These are phyloP conservation scores for Penicillium sp. DNA, from an alignment of 2,329 filamentous ascomycete species.

Conservation along the genomic window DNA sequence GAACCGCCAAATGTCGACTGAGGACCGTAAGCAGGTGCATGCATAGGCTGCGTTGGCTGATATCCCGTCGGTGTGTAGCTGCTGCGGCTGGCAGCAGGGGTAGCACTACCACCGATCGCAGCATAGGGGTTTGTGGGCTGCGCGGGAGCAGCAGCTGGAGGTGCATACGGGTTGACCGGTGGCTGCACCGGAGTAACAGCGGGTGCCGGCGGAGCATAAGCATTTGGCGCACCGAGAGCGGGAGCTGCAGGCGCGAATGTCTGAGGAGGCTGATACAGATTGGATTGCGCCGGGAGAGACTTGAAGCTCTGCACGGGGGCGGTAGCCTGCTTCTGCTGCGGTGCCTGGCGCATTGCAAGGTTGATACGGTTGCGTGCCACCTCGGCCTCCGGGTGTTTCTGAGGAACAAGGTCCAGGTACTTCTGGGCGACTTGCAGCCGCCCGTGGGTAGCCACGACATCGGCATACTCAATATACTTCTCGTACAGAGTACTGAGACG, in stretches of 20 bases:
- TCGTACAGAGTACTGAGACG: slow-evolving; percentile 83
- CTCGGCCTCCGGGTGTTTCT: slow-evolving; percentile 78
- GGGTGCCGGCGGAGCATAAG: slow-evolving; percentile 45
- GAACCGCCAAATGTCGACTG: slow-evolving; percentile 42
- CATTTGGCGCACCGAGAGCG: slow-evolving; percentile 36
- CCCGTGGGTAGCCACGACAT: slow-evolving; percentile 86
- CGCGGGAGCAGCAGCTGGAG: slow-evolving; percentile 12
- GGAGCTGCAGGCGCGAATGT: slow-evolving; percentile 26
- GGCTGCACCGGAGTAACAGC: slow-evolving; percentile 14
- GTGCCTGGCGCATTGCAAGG: slow-evolving; percentile 67
- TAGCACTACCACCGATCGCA: slow-evolving; percentile 19
- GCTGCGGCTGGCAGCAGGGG: slow-evolving; percentile 17
- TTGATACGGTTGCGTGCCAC: slow-evolving; percentile 78
- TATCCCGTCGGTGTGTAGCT: slow-evolving; percentile 47
- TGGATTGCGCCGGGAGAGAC: slow-evolving; percentile 34
- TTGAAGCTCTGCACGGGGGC: slow-evolving; percentile 41
- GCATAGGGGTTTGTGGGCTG: slow-evolving; percentile 28
- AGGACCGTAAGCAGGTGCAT: slow-evolving; percentile 36
- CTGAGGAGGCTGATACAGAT: slow-evolving; percentile 32
- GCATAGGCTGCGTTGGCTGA: slow-evolving; percentile 46
- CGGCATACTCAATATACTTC: slow-evolving; percentile 95
- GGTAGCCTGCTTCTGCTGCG: slow-evolving; percentile 39
- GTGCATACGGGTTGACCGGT: slow-evolving; percentile 14
- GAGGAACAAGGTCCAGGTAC: slow-evolving; percentile 81
- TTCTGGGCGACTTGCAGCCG: slow-evolving; percentile 80